These are phyloP conservation scores for Aspergillus sp. DNA, from an alignment of 2,329 filamentous ascomycete genomes.

Conservation along the genomic window DNA sequence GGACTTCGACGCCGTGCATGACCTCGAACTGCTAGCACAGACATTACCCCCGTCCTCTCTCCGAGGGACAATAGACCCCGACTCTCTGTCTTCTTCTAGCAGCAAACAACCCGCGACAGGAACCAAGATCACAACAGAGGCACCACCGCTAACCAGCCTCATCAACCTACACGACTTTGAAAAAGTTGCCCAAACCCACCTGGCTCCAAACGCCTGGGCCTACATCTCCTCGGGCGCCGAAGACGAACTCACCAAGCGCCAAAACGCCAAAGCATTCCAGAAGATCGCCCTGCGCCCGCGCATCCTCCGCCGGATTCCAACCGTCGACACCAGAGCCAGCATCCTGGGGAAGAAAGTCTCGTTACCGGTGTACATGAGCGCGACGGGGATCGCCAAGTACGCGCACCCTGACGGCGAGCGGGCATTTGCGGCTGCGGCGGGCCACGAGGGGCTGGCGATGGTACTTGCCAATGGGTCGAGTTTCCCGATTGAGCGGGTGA, in stretches of 20 bases:
- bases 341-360: neutral
- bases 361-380: neutral
- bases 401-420: neutral
- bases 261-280: neutral
- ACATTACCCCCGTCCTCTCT: neutral
- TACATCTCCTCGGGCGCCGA: neutral
- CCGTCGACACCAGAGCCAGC: rapidly evolving
- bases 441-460: neutral
- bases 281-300: neutral
- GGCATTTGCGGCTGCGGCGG: neutral
- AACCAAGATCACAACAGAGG: neutral
- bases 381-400: neutral
- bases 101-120: neutral
- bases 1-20: neutral
- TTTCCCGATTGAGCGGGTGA: neutral
- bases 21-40: neutral
- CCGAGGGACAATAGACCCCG: neutral
- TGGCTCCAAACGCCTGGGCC: neutral
- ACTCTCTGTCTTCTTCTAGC: neutral
- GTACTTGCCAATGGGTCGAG: neutral
- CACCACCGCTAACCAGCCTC: neutral
- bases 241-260: neutral
- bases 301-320: neutral
- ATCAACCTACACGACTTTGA: neutral
- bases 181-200: neutral